Percentiles rank a stretch among this genome's conserved stretches.
phyloP scores from a whole-genome alignment of 1,139 yeast genomes.

The Scheffersomyces illinoinensis region DNA sequence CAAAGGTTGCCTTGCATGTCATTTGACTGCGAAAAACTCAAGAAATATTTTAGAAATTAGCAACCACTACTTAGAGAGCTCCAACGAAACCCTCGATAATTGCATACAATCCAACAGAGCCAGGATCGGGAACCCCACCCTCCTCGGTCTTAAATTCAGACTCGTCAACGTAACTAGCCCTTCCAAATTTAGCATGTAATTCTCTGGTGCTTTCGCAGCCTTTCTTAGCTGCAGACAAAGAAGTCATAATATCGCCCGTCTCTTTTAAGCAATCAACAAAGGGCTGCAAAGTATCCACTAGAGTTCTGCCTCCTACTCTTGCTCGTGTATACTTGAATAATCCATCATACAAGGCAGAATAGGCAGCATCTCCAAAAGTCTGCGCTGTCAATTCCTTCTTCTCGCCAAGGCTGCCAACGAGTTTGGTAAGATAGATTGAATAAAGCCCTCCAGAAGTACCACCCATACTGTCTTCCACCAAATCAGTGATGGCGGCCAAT shows the following conservation, averaged over 20 bases:
- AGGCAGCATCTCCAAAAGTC: slow-evolving; percentile 29
- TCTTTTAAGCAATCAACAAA: slow-evolving; percentile 63
- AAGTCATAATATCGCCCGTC: slow-evolving; percentile 53
- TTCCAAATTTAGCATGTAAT: slow-evolving; percentile 83
- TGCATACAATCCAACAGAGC: slow-evolving; percentile 81
- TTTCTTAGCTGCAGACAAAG: slow-evolving; percentile 65
- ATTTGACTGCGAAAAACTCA: neutral
- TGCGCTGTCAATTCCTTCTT: slow-evolving; percentile 18
- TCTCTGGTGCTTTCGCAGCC: slow-evolving; percentile 79
- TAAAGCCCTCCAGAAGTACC: slow-evolving; percentile 96
- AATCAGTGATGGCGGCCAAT: slow-evolving; percentile 49
- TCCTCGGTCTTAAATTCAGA: slow-evolving; percentile 48
- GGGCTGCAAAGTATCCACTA: slow-evolving; percentile 86
- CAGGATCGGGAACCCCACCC: slow-evolving; percentile 89
- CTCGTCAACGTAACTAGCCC: slow-evolving; percentile 84
- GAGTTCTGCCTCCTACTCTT: slow-evolving; percentile 84
- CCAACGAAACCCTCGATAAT: slow-evolving; percentile 54
- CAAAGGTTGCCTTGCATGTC: slow-evolving; percentile 5
- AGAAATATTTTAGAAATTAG: neutral
- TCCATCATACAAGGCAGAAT: slow-evolving; percentile 56
- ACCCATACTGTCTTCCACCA: slow-evolving; percentile 90
- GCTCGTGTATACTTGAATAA: slow-evolving; percentile 84
- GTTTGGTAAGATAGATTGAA: slow-evolving; percentile 75
- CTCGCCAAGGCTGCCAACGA: slow-evolving; percentile 37
- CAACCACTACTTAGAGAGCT: neutral